Evolutionary conservation across 192 early-diverging fungal species (phyloP), one percentile per base, ranked within the genome.

Genomic region (Endogone sp.): DNA sequence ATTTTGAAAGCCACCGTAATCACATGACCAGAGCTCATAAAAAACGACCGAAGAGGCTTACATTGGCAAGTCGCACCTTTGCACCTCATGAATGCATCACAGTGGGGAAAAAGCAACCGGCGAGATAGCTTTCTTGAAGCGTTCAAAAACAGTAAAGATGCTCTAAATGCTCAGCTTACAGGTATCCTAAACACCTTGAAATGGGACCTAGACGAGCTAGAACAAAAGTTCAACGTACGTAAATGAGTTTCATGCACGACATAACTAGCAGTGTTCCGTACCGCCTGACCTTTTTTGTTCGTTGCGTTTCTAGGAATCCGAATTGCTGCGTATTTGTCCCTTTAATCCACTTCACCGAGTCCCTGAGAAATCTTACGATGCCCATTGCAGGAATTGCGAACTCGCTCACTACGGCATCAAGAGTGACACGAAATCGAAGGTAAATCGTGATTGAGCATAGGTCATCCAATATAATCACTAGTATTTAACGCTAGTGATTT

Each of bases 341-440:
- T 71, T 71, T 37, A 58, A 71, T 37, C 3, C 64, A 60, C 55
- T 59, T 24, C 70, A 71, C 55, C 64, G 54, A 56, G 56, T 71
- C 13, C 70, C 64, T 8, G 26, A n/a, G 25, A 66, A 71, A 58
- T 67, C 65, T 13, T 71, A 58, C 57, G 65, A 66, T 10, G 22
- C 26, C 13, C 70, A 71, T 37, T 67, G 37, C 62, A 67, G 23
- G 32, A 68, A 24, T n/a, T 71, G 70, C 30, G 64, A 71, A 58
- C 65, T 71, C 25, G 66, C 59, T 21, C 32, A 59, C 66, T 65
- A 71, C 66, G 70, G 70, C 2, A 71, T 71, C 24, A 68, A 68
- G 23, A 60, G 22, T 59, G 70, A 71, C 55, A 8, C 28, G 21
- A 60, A 65, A 67, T 16, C 37, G 37, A 60, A 23, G 70, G 70